A percentile compares a stretch with the other conserved stretches of the same genome.
Evolutionary conservation across 257 asterid genomes (phyloP).

Genomic region (Solanum habrochaites): DNA sequence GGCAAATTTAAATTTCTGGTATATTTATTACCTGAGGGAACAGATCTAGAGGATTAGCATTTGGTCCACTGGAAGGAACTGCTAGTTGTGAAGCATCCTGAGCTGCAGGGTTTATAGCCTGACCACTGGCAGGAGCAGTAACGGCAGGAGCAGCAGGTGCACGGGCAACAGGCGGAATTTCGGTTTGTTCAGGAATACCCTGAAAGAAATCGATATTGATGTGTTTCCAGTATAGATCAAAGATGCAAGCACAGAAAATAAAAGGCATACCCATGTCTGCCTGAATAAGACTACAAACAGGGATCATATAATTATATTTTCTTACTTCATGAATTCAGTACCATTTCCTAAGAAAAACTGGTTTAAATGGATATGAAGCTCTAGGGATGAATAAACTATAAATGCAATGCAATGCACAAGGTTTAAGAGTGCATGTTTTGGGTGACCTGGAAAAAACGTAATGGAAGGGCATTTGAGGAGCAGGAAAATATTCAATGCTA

Average conservation of each 20-base stretch:
- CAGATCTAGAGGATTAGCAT: slow-evolving; percentile 81
- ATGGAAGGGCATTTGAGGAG: neutral
- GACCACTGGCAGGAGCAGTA: slow-evolving; percentile 19
- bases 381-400: neutral
- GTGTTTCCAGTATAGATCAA: neutral
- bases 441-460: neutral
- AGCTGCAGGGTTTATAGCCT: slow-evolving; percentile 34
- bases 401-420: neutral
- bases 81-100: slow-evolving; percentile 54
- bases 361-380: neutral
- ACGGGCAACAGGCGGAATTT: slow-evolving; percentile 41
- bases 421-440: neutral
- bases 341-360: neutral
- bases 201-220: slow-evolving; percentile 12
- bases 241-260: neutral
- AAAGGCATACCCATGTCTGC: neutral
- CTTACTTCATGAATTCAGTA: neutral
- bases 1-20: neutral
- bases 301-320: neutral
- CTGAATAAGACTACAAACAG: neutral
- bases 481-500: neutral
- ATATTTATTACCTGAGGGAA: slow-evolving; percentile 61
- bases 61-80: slow-evolving; percentile 53
- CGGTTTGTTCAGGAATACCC: slow-evolving; percentile 89
- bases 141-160: slow-evolving; percentile 14